phyloP scores from a whole-genome alignment of 331 rosid species.

The Prunus yedoensis region DNA sequence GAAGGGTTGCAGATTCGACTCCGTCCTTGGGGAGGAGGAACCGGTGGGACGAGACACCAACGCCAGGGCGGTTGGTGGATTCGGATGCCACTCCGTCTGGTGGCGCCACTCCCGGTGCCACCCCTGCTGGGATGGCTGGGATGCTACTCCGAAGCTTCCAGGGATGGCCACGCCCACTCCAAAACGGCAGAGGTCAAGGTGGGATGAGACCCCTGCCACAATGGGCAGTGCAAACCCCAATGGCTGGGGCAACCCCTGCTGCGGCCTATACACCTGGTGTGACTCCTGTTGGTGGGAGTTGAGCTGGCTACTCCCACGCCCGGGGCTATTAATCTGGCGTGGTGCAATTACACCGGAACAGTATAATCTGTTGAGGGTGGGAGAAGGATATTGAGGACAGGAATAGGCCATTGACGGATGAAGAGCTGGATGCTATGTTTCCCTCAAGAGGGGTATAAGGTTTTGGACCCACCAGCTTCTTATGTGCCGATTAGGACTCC shows the following conservation, averaged over 20 bases:
- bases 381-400: constrained; percentile 98
- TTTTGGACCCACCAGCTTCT: constrained; percentile 81
- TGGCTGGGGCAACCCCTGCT: constrained; percentile 84
- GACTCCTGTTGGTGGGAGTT: constrained; percentile 86
- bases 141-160: constrained; percentile 80
- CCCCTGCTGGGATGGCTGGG: constrained; percentile 96
- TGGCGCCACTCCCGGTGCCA: constrained; percentile 84
- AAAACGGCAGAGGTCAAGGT: constrained; percentile 76
- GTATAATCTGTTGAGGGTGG: constrained; percentile 91
- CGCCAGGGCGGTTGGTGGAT: constrained; percentile 79
- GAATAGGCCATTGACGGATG: constrained; percentile 91
- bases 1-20: constrained; percentile 72
- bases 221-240: constrained; percentile 88
- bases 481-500: constrained; percentile 95
- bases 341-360: constrained; percentile 87
- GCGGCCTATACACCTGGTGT: constrained; percentile 89
- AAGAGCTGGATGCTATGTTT: constrained; percentile 93
- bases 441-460: constrained; percentile 93
- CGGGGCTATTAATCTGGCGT: constrained; percentile 60
- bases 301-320: constrained; percentile 91
- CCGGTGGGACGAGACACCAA: constrained; percentile 95
- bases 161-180: constrained; percentile 89
- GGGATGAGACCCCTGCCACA: constrained; percentile 95
- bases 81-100: constrained; percentile 94
- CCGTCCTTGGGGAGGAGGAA: constrained; percentile 80